These are phyloP conservation scores for Clonostachys byssicola DNA, from an alignment of 2,329 filamentous ascomycete species.

Conservation along the genomic window DNA sequence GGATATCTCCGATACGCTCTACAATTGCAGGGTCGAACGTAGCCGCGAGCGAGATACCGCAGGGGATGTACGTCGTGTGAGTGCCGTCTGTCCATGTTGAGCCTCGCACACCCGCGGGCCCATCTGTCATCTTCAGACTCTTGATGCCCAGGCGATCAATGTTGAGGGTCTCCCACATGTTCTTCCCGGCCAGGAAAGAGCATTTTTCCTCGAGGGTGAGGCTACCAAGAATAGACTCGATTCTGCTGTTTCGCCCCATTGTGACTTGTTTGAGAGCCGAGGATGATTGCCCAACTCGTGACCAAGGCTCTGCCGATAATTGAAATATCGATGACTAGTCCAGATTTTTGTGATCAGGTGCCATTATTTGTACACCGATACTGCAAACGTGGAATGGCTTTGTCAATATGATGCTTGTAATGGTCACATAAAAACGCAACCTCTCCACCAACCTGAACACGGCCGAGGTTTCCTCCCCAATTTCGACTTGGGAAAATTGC, in stretches of 20 bases:
- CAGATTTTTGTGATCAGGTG: too few relatives aligned
- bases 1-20: conserved; percentile 47
- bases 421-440: too few relatives aligned
- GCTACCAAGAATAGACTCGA: not conserved
- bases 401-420: too few relatives aligned
- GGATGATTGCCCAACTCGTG: too few relatives aligned
- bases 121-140: conserved; percentile 7
- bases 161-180: conserved; percentile 5
- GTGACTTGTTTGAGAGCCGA: too few relatives aligned
- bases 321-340: too few relatives aligned
- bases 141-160: not conserved
- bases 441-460: too few relatives aligned
- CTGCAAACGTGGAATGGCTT: too few relatives aligned
- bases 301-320: too few relatives aligned
- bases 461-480: too few relatives aligned
- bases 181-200: not conserved
- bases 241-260: not conserved
- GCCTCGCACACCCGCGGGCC: conserved; percentile 18
- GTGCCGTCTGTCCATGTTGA: conserved; percentile 12
- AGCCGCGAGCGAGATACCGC: conserved; percentile 40
- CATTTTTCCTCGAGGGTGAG: conserved; percentile 3
- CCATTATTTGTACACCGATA: too few relatives aligned
- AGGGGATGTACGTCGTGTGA: conserved; percentile 15
- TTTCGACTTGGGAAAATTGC: too few relatives aligned
- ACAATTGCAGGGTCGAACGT: conserved; percentile 57